phyloP scores from a whole-genome alignment of 768 basidiomycete species.

The Rhizopogon roseolus region DNA sequence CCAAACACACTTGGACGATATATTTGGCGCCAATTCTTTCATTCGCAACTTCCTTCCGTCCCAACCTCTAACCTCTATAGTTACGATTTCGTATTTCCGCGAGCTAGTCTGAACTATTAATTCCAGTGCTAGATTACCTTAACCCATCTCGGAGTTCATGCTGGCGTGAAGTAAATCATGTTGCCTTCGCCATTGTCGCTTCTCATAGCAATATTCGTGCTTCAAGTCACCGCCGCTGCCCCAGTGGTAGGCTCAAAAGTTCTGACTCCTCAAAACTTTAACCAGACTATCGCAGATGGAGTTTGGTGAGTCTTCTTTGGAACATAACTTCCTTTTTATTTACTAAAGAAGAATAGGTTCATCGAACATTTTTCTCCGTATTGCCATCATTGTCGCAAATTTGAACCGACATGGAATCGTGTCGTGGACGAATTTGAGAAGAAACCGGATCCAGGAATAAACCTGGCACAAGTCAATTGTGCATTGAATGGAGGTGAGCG shows the following conservation, averaged over 20 bases:
- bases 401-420: slow-evolving; percentile 79
- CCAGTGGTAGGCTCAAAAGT: slow-evolving; percentile 28
- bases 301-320: slow-evolving; percentile 42
- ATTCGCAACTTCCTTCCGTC: too few relatives aligned
- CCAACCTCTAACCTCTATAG: neutral
- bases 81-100: too few relatives aligned
- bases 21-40: neutral
- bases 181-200: slow-evolving; percentile 20
- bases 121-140: neutral
- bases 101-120: neutral
- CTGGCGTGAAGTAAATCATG: slow-evolving; percentile 4
- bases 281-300: slow-evolving; percentile 46
- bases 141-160: slow-evolving; percentile 4
- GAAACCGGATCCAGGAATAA: slow-evolving; percentile 36
- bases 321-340: neutral
- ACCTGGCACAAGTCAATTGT: slow-evolving; percentile 81
- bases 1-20: neutral
- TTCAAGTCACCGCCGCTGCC: slow-evolving; percentile 29
- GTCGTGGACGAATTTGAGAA: slow-evolving; percentile 50
- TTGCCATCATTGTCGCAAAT: slow-evolving; percentile 74
- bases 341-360: slow-evolving; percentile 39
- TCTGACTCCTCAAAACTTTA: slow-evolving; percentile 60
- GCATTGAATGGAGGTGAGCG: slow-evolving; percentile 68
- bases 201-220: slow-evolving; percentile 24
- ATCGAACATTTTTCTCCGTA: slow-evolving; percentile 87